phyloP scores from a whole-genome alignment of 495 filamentous ascomycete species.

The Hyaloscypha finlandica region DNA sequence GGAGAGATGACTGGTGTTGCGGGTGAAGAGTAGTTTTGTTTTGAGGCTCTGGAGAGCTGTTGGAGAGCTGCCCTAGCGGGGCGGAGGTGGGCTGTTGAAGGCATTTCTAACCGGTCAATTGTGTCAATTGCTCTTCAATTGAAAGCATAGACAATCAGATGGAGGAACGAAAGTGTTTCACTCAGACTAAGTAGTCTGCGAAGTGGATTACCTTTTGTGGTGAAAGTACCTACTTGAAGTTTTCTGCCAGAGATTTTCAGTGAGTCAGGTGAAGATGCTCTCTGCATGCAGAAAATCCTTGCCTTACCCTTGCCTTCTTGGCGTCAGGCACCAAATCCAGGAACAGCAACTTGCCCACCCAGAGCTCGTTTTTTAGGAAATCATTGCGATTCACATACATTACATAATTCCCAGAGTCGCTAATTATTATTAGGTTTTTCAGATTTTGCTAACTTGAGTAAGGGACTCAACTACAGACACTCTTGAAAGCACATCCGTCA shows the following conservation, averaged over 20 bases:
- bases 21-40: conserved; percentile 21
- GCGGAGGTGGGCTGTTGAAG: conserved; percentile 23
- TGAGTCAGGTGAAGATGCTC: background rate
- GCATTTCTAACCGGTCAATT: conserved; percentile 25
- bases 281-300: conserved; percentile 5
- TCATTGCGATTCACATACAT: too few relatives aligned
- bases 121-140: conserved; percentile 20
- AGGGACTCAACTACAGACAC: background rate
- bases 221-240: background rate
- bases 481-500: background rate
- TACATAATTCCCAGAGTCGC: background rate
- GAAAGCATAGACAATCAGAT: conserved; percentile 4
- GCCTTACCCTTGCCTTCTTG: background rate
- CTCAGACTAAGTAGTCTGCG: background rate
- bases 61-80: conserved; percentile 28
- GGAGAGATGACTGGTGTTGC: conserved; percentile 26
- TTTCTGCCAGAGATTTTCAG: background rate
- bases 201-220: background rate
- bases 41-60: conserved; percentile 18
- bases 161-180: conserved; percentile 3
- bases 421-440: background rate
- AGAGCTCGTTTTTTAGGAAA: too few relatives aligned
- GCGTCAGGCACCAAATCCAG: conserved; percentile 4
- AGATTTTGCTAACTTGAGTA: background rate
- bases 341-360: background rate